Base-by-base conservation (phyloP, 2,329 filamentous ascomycete genomes). In the Aspergillus pseudoglaucus region DNA sequence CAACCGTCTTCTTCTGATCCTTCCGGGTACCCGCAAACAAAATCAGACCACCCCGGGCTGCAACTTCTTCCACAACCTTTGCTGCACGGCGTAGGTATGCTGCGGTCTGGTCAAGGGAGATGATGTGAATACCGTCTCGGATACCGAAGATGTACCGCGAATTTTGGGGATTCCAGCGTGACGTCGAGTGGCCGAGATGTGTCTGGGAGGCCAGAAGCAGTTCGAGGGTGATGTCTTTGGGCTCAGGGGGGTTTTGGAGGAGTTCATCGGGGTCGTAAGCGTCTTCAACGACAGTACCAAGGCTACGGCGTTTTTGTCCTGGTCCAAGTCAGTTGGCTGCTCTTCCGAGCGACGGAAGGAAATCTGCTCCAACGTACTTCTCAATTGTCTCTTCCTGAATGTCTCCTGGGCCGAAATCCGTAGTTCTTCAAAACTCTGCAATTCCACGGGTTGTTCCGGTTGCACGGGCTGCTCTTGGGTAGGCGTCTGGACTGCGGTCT, bases 91-190 rank as follows among this genome's bases (percentile, higher is more conserved):
- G 84, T 47, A 98, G 79, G 70, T 97, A 85, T 14, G 90, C 85
- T 12, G 90, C 89, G 27, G 88, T 97, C 51, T 83, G 79, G 66
- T 98, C 93, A 3, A 97, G 83, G 8, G 85, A 87, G 68, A 98
- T 95, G 66, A 98, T 90, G 72, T 96, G 91, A 52, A 95, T 84
- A 14, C 87, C 89, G 57, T 93, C 81, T 40, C 93, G 80, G 52
- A 95, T 81, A 59, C 93, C 93, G 66, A 88, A 90, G 66, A 98
- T 97, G 73, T 97, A 97, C 57, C 87, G 82, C 55, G 90, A 85
- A 73, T 97, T 98, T 45, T 83, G 84, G 9, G 93, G 90, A 71
- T 98, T 95, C 93, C 93, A 98, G 44, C 90, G 79, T 52, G 88
- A 88, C 0, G 87, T 91, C 61, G 87, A 81, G 72, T 98, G 93